Conservation (phyloP, 2,329 filamentous ascomycete species). For the Apiospora sp. region DNA sequence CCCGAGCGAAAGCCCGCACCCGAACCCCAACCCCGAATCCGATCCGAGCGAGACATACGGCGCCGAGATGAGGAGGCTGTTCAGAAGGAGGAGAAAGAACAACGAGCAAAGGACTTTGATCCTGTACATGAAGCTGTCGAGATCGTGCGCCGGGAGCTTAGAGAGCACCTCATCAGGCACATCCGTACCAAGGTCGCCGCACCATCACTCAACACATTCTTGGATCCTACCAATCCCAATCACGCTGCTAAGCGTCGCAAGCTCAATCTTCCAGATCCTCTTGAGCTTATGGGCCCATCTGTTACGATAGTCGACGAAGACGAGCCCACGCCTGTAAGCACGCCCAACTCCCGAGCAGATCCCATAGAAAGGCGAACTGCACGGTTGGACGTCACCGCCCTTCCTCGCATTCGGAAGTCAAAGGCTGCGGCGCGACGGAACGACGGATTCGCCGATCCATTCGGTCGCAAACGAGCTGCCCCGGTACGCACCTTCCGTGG, state of each 20-base stretch:
- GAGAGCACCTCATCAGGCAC: conserved; percentile 86
- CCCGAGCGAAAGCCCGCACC: conserved; percentile 42
- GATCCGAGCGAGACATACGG: conserved; percentile 75
- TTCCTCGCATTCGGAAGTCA: conserved; percentile 79
- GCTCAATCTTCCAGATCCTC: conserved; percentile 79
- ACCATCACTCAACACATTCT: conserved; percentile 79
- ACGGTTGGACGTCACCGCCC: conserved; percentile 66
- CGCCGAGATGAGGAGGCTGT: conserved; percentile 81
- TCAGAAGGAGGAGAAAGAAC: conserved; percentile 87
- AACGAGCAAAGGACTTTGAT: conserved; percentile 86
- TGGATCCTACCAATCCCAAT: conserved; percentile 83
- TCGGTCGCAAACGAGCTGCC: conserved; percentile 69
- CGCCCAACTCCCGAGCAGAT: conserved; percentile 70
- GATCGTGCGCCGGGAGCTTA: conserved; percentile 80
- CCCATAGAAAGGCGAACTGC: conserved; percentile 67
- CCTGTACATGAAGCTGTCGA: conserved; percentile 87
- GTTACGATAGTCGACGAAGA: conserved; percentile 60
- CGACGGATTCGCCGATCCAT: conserved; percentile 71
- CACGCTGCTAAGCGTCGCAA: conserved; percentile 82
- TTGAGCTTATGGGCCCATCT: conserved; percentile 50
- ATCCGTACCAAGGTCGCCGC: conserved; percentile 88
- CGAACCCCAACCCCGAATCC: conserved; percentile 61
- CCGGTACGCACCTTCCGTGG: conserved; percentile 72
- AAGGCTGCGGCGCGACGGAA: conserved; percentile 67
- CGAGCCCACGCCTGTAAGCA: conserved; percentile 69